These are phyloP conservation scores for Alternaria sp. DNA, from an alignment of 2,329 filamentous ascomycete species.

Conservation along the genomic window DNA sequence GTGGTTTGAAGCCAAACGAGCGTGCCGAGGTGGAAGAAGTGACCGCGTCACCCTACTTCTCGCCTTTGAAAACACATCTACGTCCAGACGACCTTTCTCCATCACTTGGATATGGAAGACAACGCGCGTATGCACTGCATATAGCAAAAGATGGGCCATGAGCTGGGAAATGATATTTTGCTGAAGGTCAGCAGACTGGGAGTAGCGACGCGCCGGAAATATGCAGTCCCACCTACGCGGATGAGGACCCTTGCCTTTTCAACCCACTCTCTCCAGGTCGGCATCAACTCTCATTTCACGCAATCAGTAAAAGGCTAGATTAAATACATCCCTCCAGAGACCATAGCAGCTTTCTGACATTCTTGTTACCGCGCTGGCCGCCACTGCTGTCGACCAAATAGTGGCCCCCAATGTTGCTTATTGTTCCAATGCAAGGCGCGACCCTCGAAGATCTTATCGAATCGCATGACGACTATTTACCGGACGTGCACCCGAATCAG, in stretches of 20 bases:
- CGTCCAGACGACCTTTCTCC: background rate
- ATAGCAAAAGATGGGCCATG: background rate
- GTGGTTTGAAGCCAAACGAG: background rate
- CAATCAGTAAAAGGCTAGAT: too few relatives aligned
- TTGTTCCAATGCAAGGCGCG: background rate
- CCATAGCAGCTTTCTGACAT: background rate
- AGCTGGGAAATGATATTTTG: background rate
- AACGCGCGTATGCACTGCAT: background rate
- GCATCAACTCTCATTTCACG: background rate
- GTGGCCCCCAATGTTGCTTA: background rate
- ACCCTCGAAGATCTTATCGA: background rate
- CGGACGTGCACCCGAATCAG: background rate
- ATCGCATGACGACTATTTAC: background rate
- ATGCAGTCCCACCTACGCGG: background rate
- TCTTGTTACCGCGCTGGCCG: background rate
- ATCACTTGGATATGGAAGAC: background rate
- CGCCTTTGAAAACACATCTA: background rate
- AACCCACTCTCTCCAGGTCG: background rate
- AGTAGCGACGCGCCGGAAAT: background rate
- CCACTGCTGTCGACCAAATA: background rate
- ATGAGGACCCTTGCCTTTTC: background rate
- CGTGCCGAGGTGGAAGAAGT: background rate
- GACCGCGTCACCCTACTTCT: background rate
- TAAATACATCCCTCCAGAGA: rapidly evolving
- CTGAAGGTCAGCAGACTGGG: background rate